These are phyloP conservation scores for Penicillium expansum DNA, from an alignment of 2,329 filamentous ascomycete genomes.

Conservation along the genomic window DNA sequence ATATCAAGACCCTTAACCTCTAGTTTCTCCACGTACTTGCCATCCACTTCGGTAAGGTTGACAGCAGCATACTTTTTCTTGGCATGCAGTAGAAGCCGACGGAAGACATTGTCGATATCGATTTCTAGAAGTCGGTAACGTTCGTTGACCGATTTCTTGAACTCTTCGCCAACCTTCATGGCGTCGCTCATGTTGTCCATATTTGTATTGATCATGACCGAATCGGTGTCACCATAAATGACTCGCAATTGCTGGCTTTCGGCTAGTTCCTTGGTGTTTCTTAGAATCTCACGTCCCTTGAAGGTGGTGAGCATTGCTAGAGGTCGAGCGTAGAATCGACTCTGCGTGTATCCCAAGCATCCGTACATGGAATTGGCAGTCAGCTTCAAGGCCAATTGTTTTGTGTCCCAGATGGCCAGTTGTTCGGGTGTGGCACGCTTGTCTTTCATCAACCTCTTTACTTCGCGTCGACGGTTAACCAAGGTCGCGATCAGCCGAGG, in stretches of 20 bases:
- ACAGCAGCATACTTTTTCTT: constrained; percentile 99
- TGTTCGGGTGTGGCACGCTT: constrained; percentile 82
- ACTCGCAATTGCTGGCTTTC: constrained; percentile 89
- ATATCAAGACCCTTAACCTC: constrained; percentile 98
- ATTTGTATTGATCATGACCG: constrained; percentile 99
- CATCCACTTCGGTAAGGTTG: constrained; percentile 84
- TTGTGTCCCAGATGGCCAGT: constrained; percentile 94
- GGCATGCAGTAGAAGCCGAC: constrained; percentile 85
- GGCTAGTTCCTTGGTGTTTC: constrained; percentile 91
- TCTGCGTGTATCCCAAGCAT: constrained; percentile 94
- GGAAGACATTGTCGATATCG: constrained; percentile 96
- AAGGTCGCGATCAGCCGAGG: constrained; percentile 89
- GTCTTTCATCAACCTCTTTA: constrained; percentile 96
- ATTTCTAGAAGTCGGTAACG: constrained; percentile 91
- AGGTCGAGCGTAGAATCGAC: constrained; percentile 93
- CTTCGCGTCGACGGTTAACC: constrained; percentile 81
- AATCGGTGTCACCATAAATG: constrained; percentile 98
- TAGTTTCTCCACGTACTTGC: constrained; percentile 88
- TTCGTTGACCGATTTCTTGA: constrained; percentile 93
- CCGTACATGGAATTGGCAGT: constrained; percentile 99
- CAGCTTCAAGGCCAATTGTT: constrained; percentile 92
- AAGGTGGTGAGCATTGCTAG: constrained; percentile 93
- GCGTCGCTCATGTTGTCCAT: constrained; percentile 90
- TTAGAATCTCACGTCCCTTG: constrained; percentile 95
- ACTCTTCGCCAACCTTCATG: constrained; percentile 85